Evolutionary conservation across 1,284 basidiomycete genomes (phyloP).

Genomic region (Heterobasidion irregulare): DNA sequence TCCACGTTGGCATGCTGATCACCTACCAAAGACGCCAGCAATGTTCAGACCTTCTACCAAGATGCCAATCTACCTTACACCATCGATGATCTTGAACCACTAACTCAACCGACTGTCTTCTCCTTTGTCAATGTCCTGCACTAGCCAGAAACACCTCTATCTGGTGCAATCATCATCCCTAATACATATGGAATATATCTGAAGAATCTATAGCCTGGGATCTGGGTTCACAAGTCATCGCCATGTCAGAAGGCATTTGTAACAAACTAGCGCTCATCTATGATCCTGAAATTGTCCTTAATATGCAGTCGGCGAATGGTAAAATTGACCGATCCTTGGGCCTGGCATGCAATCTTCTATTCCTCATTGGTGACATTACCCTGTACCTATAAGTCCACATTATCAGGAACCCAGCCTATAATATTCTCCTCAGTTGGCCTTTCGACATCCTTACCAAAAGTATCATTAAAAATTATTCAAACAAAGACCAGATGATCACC

Average conservation of each 20-base stretch:
- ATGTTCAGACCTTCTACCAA: too few relatives aligned
- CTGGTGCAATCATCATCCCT: too few relatives aligned
- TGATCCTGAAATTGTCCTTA: background rate
- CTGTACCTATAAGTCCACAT: conserved; percentile 16
- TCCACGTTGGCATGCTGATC: too few relatives aligned
- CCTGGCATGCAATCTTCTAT: conserved; percentile 9
- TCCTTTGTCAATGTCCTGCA: too few relatives aligned
- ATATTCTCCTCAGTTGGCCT: conserved; percentile 12
- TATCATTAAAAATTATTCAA: background rate
- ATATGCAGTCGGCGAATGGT: conserved; percentile 16
- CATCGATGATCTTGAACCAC: too few relatives aligned
- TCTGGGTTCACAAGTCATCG: background rate
- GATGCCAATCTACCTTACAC: too few relatives aligned
- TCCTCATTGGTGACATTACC: background rate
- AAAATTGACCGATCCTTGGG: conserved; percentile 15
- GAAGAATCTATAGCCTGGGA: background rate
- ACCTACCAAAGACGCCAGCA: too few relatives aligned
- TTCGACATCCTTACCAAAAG: background rate
- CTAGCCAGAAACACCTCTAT: too few relatives aligned
- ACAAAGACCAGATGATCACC: background rate
- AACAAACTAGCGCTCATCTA: background rate
- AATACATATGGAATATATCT: too few relatives aligned
- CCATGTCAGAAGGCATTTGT: background rate
- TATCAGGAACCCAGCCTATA: conserved; percentile 21
- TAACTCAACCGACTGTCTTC: too few relatives aligned